These are phyloP conservation scores for Jatropha multifida DNA, from an alignment of 441 rosid genomes.

Conservation along the genomic window DNA sequence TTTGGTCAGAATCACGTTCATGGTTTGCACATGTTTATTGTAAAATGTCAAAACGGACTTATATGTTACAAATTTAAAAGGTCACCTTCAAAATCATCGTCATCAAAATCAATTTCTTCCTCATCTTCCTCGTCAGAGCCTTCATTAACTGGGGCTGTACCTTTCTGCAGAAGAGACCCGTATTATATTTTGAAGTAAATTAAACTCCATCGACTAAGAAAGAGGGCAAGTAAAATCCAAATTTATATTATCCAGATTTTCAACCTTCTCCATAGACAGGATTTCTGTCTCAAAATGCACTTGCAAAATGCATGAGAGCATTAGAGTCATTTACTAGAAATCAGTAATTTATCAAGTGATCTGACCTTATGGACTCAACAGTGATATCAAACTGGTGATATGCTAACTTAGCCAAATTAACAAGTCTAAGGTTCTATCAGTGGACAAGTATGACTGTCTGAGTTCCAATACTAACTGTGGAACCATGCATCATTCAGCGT, in stretches of 20 bases:
- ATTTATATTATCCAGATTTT: neutral
- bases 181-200: neutral
- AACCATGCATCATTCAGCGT: neutral
- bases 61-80: neutral
- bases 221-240: neutral
- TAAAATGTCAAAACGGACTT: neutral
- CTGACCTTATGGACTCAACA: neutral
- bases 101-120: slow-evolving; percentile 90
- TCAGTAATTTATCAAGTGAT: neutral
- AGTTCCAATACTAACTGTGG: neutral
- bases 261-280: neutral
- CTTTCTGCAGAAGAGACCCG: slow-evolving; percentile 59
- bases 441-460: neutral
- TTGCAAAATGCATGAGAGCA: neutral
- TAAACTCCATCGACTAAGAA: neutral
- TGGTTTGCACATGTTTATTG: neutral
- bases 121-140: slow-evolving; percentile 74
- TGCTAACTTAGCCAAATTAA: neutral
- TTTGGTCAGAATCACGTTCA: neutral
- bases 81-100: slow-evolving; percentile 93
- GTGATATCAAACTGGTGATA: neutral
- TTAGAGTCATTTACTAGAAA: slow-evolving; percentile 1
- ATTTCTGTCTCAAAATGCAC: neutral
- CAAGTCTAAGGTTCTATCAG: neutral
- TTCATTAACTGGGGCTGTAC: slow-evolving; percentile 51